Conservation (phyloP, 495 filamentous ascomycete genomes). For the Monascus purpureus region DNA sequence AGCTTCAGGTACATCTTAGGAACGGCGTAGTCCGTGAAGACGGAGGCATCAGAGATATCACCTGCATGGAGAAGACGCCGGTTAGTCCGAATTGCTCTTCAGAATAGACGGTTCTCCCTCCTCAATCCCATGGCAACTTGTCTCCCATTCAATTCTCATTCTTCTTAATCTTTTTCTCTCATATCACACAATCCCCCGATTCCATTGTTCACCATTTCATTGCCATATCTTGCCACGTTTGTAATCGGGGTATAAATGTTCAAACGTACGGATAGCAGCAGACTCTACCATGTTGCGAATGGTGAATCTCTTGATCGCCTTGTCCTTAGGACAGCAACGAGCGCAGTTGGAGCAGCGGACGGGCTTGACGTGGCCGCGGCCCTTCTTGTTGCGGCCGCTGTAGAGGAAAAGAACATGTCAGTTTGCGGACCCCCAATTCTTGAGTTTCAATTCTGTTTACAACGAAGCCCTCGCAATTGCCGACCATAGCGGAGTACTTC, state of each 20-base stretch:
- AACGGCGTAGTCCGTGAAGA: conserved; percentile 97
- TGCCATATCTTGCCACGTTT: too few relatives aligned
- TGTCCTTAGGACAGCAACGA: conserved; percentile 98
- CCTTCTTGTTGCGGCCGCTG: conserved; percentile 99
- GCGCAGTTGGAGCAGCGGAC: conserved; percentile 99
- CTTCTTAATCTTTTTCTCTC: neutral
- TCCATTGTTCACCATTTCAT: too few relatives aligned
- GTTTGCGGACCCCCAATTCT: neutral
- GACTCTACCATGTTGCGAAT: conserved; percentile 99
- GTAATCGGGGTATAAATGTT: conserved; percentile 5
- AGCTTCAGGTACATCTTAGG: conserved; percentile 99
- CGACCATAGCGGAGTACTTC: too few relatives aligned
- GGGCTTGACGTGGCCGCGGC: conserved; percentile 97
- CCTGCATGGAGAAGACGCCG: conserved; percentile 37
- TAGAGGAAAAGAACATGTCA: conserved; percentile 16
- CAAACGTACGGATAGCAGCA: conserved; percentile 90
- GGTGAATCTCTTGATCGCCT: conserved; percentile 99
- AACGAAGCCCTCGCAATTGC: too few relatives aligned
- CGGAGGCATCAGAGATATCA: conserved; percentile 99
- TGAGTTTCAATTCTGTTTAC: too few relatives aligned
- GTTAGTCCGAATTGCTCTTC: conserved; percentile 4
- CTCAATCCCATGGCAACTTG: neutral
- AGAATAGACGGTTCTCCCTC: too few relatives aligned
- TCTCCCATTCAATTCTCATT: neutral
- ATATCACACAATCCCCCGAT: too few relatives aligned